Evolutionary conservation across 2,329 filamentous ascomycete species (phyloP), one percentile per base, ranked within the genome.

Genomic region (Lachnellula cervina): DNA sequence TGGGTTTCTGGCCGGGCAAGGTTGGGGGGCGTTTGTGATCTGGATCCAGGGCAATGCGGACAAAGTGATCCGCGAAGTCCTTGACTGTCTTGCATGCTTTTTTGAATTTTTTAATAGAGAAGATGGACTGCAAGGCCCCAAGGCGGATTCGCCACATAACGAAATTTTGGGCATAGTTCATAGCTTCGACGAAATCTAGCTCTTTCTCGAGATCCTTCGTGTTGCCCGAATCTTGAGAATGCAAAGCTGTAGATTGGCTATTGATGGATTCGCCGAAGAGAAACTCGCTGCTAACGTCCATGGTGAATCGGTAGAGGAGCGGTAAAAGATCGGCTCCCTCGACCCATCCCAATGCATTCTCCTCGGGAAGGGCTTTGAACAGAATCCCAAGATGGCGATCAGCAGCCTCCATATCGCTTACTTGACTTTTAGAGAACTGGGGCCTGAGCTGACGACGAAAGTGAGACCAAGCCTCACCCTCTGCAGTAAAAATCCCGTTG

Each of bases 231-330:
- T 64, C 40, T 37, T 61, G 48, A 5, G 63, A 66, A 32, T 68
- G 58, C 1, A 70, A 60, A 17, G 74, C 75, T 25, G 78, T 65
- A 25, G 74, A 76, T 52, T 77, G 73, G 34, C 45, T 65, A 32
- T 67, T 74, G 1, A 83, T 81, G 19, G 72, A 75, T 59, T 80
- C 71, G 9, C 82, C 82, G 54, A 84, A 83, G 1, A 86, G 69
- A 60, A 84, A 80, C 43, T 80, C 79, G 0, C 80, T 84, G 0
- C 80, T 76, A 0, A 76, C 77, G 59, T 84, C 80, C 37, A 85
- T 72, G 0, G 81, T 84, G 28, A 83, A 70, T 47, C 74, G 73
- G 65, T 82, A 83, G 61, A 89, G 80, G 11, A 86, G 70, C 1
- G 76, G 75, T 51, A 79, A 75, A 5, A 84, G 65, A 59, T 84